Conservation (phyloP, 164 flowering plant genomes). For the Protea cynaroides region DNA sequence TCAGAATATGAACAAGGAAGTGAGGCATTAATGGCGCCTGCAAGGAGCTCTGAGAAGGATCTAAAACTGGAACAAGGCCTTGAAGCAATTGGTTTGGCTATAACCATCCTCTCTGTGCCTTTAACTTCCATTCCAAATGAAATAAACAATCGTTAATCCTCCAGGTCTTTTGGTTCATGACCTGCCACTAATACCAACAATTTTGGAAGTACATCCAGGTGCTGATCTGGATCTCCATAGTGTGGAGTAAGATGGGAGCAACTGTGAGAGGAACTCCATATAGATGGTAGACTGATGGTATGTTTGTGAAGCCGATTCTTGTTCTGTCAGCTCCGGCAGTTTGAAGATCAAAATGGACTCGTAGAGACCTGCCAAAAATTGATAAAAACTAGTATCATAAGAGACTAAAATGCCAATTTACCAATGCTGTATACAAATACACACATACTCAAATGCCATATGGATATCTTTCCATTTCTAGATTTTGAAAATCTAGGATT, state of each 20-base stretch:
- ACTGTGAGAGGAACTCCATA: not conserved
- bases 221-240: not conserved
- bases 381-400: not conserved
- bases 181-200: not conserved
- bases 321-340: conserved; percentile 7
- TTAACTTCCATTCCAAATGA: conserved; percentile 55
- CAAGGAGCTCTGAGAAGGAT: conserved; percentile 71
- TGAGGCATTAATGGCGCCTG: conserved; percentile 56
- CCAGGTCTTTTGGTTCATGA: conserved; percentile 7
- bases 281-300: not conserved
- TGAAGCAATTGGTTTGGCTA: conserved; percentile 82
- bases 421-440: too few species aligned
- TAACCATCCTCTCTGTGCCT: conserved; percentile 52
- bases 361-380: conserved; percentile 8
- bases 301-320: not conserved
- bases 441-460: too few species aligned
- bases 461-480: too few species aligned
- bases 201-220: conserved; percentile 4
- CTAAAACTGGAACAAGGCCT: conserved; percentile 65
- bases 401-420: not conserved
- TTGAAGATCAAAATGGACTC: not conserved
- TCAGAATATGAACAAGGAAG: conserved; percentile 43
- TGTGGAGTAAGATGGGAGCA: conserved; percentile 1
- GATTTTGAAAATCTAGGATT: too few species aligned
- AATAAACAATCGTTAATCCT: conserved; percentile 7